phyloP scores from a whole-genome alignment of 345 rosid genomes.

The Brassica nigra region DNA sequence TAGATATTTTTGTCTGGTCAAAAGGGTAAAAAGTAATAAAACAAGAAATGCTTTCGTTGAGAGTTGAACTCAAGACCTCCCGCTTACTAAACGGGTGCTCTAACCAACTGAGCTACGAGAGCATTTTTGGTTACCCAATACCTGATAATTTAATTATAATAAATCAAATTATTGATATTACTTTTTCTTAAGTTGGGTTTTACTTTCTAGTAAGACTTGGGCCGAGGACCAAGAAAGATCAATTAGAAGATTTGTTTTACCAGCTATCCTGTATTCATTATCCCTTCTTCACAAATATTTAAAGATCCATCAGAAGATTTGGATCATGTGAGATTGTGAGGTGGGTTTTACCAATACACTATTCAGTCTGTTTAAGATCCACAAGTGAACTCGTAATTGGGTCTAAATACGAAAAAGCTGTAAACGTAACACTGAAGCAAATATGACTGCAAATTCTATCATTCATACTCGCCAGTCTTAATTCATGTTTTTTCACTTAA shows the following conservation, averaged over 20 bases:
- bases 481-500: neutral
- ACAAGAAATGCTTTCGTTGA: constrained; percentile 64
- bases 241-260: neutral
- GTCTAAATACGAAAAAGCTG: neutral
- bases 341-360: neutral
- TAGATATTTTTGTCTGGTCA: neutral
- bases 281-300: neutral
- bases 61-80: constrained; percentile 99
- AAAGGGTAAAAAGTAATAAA: neutral
- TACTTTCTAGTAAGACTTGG: neutral
- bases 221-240: neutral
- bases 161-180: neutral
- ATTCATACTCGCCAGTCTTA: neutral
- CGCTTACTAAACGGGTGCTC: constrained; percentile 97
- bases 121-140: constrained; percentile 28
- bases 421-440: neutral
- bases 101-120: constrained; percentile 99
- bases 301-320: neutral
- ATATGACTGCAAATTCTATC: neutral
- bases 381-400: neutral
- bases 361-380: constrained; percentile 4
- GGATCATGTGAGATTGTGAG: neutral
- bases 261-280: neutral
- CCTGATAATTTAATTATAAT: too few species aligned
- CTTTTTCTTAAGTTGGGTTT: neutral